These are phyloP conservation scores for Colletotrichum tamarilloi DNA, from an alignment of 2,329 filamentous ascomycete genomes.

Conservation along the genomic window DNA sequence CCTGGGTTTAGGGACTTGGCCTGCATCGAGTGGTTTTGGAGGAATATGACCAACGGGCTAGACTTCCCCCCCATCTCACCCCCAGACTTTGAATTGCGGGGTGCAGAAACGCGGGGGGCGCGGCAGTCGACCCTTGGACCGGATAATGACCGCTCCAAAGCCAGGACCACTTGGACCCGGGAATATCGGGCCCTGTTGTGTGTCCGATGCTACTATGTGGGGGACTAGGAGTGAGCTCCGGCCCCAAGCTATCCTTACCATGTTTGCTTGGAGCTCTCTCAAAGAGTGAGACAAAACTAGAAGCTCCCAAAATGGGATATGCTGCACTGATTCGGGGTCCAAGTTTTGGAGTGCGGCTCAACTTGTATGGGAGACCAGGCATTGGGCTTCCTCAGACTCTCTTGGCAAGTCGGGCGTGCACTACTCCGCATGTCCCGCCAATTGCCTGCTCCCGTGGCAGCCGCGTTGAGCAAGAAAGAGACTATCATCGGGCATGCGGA, in stretches of 20 bases:
- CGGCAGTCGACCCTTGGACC: constrained; percentile 12
- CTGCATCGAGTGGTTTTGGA: constrained; percentile 15
- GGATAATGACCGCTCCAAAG: constrained; percentile 11
- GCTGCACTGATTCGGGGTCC: neutral
- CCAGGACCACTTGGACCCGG: constrained; percentile 1
- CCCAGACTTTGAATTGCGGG: constrained; percentile 33
- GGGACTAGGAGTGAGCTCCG: constrained; percentile 1
- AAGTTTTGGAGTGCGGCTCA: constrained; percentile 19
- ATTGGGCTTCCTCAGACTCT: neutral
- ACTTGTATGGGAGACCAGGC: neutral
- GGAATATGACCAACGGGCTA: constrained; percentile 12
- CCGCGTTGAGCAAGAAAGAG: neutral
- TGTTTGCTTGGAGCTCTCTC: neutral
- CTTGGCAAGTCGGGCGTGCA: neutral
- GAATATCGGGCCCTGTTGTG: neutral
- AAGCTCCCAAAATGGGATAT: constrained; percentile 18
- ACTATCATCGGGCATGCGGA: constrained; percentile 25
- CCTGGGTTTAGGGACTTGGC: constrained; percentile 19
- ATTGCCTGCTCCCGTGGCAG: neutral
- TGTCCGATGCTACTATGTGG: neutral
- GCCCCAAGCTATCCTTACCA: neutral
- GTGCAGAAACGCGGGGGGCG: constrained; percentile 30
- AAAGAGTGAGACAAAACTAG: neutral
- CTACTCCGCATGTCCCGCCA: neutral
- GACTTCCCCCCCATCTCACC: constrained; percentile 21